Percentiles rank a stretch among this genome's conserved stretches.
These are phyloP conservation scores for Coprinopsis marcescibilis DNA, from an alignment of 768 basidiomycete species.

Conservation along the genomic window DNA sequence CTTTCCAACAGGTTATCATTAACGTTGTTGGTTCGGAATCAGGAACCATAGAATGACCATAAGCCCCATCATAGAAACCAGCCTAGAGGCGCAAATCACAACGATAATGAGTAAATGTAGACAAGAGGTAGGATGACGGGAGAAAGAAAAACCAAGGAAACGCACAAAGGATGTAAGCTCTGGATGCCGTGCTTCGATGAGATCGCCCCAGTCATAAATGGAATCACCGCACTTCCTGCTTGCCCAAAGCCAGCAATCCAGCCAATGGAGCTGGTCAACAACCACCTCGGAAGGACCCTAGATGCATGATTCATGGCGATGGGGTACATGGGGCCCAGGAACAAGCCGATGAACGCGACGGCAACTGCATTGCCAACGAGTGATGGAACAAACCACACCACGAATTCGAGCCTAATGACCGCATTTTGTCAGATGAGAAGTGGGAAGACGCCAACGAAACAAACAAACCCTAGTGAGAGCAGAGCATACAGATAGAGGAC, in stretches of 20 bases:
- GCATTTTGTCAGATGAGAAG: not conserved
- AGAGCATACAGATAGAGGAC: conserved; percentile 47
- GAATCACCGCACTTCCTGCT: conserved; percentile 65
- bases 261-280: conserved; percentile 59
- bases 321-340: conserved; percentile 75
- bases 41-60: no score
- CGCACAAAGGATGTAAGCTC: conserved; percentile 59
- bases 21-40: no score
- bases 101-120: no score
- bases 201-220: conserved; percentile 69
- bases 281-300: conserved; percentile 62
- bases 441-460: not conserved
- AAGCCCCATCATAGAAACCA: no score
- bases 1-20: no score
- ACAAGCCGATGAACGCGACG: conserved; percentile 56
- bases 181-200: conserved; percentile 56
- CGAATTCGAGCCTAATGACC: conserved; percentile 46
- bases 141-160: conserved; percentile 6
- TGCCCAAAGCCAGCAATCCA: conserved; percentile 69
- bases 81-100: no score
- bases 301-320: conserved; percentile 68
- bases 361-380: conserved; percentile 60
- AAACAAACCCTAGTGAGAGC: conserved; percentile 42
- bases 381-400: conserved; percentile 66
- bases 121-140: no score